phyloP scores from a whole-genome alignment of 805 yeast genomes.

The Candida krabiensis region DNA sequence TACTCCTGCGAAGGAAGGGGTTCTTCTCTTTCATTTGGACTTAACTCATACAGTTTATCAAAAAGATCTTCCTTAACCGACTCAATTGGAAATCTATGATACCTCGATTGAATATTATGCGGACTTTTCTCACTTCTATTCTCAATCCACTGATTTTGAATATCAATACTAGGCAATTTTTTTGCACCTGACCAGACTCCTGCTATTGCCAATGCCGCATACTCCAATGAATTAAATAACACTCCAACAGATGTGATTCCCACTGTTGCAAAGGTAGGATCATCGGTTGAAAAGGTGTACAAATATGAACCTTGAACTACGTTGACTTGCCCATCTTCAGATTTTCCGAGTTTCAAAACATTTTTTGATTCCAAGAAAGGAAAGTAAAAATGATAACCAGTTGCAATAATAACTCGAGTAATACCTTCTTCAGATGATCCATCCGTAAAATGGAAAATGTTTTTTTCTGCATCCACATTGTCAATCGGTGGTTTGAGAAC shows the following conservation, averaged over 20 bases:
- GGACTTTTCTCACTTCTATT: too few relatives aligned
- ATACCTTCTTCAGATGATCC: too few relatives aligned
- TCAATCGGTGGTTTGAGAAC: conserved; percentile 22
- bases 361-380: conserved; percentile 32
- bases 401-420: conserved; percentile 44
- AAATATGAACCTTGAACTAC: conserved; percentile 14
- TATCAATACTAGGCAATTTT: conserved; percentile 40
- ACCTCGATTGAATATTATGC: too few relatives aligned
- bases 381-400: conserved; percentile 44
- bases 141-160: too few relatives aligned
- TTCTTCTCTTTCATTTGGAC: too few relatives aligned
- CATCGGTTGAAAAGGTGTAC: conserved; percentile 35
- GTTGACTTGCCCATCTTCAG: too few relatives aligned
- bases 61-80: too few relatives aligned
- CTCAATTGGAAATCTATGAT: too few relatives aligned
- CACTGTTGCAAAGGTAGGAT: conserved; percentile 38
- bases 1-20: too few relatives aligned
- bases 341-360: too few relatives aligned
- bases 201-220: conserved; percentile 47
- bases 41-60: too few relatives aligned
- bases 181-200: conserved; percentile 47
- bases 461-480: conserved; percentile 11
- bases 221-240: conserved; percentile 46
- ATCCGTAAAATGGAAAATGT: too few relatives aligned
- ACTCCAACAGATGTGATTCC: conserved; percentile 39